Evolutionary conservation across 495 filamentous ascomycete genomes (phyloP).

Genomic region (Trichoderma gamsii): DNA sequence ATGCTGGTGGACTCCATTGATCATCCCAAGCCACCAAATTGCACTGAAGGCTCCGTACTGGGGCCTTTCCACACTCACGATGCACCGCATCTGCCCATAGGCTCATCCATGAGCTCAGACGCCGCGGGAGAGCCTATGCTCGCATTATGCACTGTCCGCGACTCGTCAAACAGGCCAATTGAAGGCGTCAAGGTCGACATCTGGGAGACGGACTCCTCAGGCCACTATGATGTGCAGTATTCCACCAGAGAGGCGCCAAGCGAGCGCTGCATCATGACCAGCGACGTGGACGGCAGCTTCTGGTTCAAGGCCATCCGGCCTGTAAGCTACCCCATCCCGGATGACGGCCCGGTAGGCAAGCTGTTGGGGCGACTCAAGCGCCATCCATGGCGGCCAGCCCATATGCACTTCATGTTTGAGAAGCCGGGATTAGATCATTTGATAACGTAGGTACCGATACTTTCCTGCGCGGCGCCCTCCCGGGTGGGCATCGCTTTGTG

Average conservation of each 20-base stretch:
- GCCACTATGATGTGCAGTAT: slow-evolving; percentile 89
- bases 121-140: slow-evolving; percentile 65
- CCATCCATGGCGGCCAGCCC: slow-evolving; percentile 76
- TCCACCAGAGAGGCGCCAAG: slow-evolving; percentile 62
- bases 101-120: slow-evolving; percentile 66
- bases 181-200: slow-evolving; percentile 73
- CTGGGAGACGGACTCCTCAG: slow-evolving; percentile 87
- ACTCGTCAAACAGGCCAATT: slow-evolving; percentile 62
- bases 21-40: slow-evolving; percentile 71
- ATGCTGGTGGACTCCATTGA: slow-evolving; percentile 86
- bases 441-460: slow-evolving; percentile 61
- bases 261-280: slow-evolving; percentile 73
- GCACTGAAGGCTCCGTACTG: slow-evolving; percentile 83
- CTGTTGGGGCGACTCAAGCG: slow-evolving; percentile 63
- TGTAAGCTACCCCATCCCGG: slow-evolving; percentile 82
- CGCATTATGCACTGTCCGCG: slow-evolving; percentile 67
- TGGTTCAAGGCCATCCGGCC: slow-evolving; percentile 87
- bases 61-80: slow-evolving; percentile 95
- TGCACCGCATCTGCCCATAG: slow-evolving; percentile 57
- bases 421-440: slow-evolving; percentile 76
- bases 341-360: slow-evolving; percentile 83
- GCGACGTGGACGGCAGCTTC: slow-evolving; percentile 64
- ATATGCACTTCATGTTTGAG: slow-evolving; percentile 95
- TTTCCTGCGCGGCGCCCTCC: neutral
- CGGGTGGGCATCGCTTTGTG: neutral